Evolutionary conservation across 768 basidiomycete species (phyloP).

Genomic region (Rubroboletus satanas): DNA sequence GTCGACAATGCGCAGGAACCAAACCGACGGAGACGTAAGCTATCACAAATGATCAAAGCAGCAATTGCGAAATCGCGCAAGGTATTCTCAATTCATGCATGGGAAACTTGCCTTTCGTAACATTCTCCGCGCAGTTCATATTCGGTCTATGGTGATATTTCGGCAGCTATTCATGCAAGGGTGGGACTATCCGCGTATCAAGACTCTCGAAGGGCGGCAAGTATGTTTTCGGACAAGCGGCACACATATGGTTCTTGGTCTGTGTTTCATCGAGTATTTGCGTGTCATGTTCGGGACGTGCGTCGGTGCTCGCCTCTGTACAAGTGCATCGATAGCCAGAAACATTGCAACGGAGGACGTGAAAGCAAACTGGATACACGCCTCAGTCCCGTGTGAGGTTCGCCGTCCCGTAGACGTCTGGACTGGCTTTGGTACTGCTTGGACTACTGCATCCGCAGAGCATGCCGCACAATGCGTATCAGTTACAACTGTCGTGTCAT

Average conservation of each 20-base stretch:
- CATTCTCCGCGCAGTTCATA: constrained; percentile 20
- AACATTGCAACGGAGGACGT: constrained; percentile 1
- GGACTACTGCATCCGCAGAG: constrained; percentile 20
- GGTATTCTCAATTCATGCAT: constrained; percentile 16
- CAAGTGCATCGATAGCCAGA: constrained; percentile 9
- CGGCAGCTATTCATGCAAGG: constrained; percentile 1
- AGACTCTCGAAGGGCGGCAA: neutral
- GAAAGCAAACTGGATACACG: constrained; percentile 6
- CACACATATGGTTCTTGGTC: constrained; percentile 14
- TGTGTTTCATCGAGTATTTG: constrained; percentile 24
- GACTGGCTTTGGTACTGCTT: constrained; percentile 19
- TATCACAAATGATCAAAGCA: constrained; percentile 18
- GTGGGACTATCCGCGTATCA: neutral
- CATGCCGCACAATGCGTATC: constrained; percentile 10
- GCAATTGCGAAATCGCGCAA: constrained; percentile 22
- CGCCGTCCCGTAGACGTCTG: neutral
- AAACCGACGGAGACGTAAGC: constrained; percentile 8
- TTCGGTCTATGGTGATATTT: constrained; percentile 19
- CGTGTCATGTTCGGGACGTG: constrained; percentile 10
- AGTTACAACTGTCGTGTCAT: constrained; percentile 26
- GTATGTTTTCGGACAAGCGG: constrained; percentile 8
- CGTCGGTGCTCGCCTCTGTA: constrained; percentile 5
- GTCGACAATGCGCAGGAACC: constrained; percentile 9
- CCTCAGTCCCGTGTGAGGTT: constrained; percentile 8
- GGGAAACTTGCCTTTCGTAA: constrained; percentile 20